Conservation (phyloP, 768 basidiomycete species). For the Lentinula lateritia region DNA sequence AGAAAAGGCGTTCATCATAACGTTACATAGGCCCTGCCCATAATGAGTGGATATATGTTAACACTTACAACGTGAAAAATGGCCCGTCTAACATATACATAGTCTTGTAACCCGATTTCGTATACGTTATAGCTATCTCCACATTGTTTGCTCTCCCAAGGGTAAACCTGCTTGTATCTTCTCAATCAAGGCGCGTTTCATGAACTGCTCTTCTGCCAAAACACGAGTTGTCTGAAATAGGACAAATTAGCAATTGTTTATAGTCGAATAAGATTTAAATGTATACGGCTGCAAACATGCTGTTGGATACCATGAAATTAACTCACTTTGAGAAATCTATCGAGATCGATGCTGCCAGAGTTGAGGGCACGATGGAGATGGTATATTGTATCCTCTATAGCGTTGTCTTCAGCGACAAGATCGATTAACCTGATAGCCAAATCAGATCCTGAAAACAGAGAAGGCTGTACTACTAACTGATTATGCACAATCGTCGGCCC, state of each 20-base stretch:
- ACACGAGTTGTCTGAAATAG: slow-evolving; percentile 66
- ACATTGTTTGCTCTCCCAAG: neutral
- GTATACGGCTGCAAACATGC: too few relatives aligned
- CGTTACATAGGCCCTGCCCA: too few relatives aligned
- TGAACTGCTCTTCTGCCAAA: slow-evolving; percentile 93
- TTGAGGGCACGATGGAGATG: slow-evolving; percentile 93
- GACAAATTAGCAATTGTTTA: slow-evolving; percentile 6
- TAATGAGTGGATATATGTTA: too few relatives aligned
- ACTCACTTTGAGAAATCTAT: slow-evolving; percentile 86
- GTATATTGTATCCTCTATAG: slow-evolving; percentile 97
- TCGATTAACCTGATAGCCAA: slow-evolving; percentile 68
- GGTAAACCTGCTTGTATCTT: slow-evolving; percentile 6
- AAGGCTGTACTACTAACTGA: slow-evolving; percentile 58
- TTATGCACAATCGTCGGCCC: slow-evolving; percentile 94
- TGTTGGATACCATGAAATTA: too few relatives aligned
- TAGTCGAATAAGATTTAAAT: neutral
- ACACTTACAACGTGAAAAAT: too few relatives aligned
- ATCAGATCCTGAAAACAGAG: slow-evolving; percentile 6
- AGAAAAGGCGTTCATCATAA: too few relatives aligned
- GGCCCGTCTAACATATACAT: neutral
- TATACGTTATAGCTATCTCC: neutral
- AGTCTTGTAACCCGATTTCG: neutral
- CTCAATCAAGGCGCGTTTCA: slow-evolving; percentile 91
- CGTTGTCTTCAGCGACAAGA: slow-evolving; percentile 98
- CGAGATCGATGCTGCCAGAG: slow-evolving; percentile 86